Evolutionary conservation across 371 early-diverging fungal species (phyloP), one percentile per base, ranked within the genome.

Genomic region (Mortierella sp.): DNA sequence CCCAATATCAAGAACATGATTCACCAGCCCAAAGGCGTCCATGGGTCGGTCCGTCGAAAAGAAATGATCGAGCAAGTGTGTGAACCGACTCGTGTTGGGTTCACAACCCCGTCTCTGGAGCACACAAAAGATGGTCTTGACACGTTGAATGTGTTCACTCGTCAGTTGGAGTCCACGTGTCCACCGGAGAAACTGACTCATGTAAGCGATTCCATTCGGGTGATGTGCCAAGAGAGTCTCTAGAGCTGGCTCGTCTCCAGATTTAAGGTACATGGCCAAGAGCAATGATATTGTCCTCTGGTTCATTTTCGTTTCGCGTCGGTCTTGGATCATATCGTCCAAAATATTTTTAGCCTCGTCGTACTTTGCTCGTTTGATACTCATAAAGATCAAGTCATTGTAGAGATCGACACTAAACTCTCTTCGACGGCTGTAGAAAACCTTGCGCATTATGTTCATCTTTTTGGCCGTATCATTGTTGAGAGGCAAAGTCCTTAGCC

Each of bases 221-320:
- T 46, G 47, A 11, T 12, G 16, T 12, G 45, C 55, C 7, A 66
- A 45, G 23, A 72, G 14, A 12, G 29, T 57, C 43, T 69, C 52
- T 1, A 72, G 50, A 12, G 7, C 26, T 0, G 30, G 18, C n/a
- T 68, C 63, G 12, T 77, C 55, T 14, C 66, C 73, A 26, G 55
- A 62, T 68, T 72, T 77, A 64, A 77, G 47, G 26, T 72, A 43
- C 66, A 77, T 59, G 16, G 72, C 79, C 58, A 77, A 18, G 15
- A 69, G 48, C 7, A 76, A 57, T 1, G 76, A 61, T 37, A 66
- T 47, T 9, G 56, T 64, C 4, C 72, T 47, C 29, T 65, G 75
- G 9, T 28, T 26, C 23, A 61, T 45, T 14, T 48, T 28, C 18
- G 19, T 28, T 7, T 23, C 6, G 11, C 28, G 9, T 18, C 60